phyloP scores from a whole-genome alignment of 2,329 filamentous ascomycete genomes.

The Aureobasidium sp. region DNA sequence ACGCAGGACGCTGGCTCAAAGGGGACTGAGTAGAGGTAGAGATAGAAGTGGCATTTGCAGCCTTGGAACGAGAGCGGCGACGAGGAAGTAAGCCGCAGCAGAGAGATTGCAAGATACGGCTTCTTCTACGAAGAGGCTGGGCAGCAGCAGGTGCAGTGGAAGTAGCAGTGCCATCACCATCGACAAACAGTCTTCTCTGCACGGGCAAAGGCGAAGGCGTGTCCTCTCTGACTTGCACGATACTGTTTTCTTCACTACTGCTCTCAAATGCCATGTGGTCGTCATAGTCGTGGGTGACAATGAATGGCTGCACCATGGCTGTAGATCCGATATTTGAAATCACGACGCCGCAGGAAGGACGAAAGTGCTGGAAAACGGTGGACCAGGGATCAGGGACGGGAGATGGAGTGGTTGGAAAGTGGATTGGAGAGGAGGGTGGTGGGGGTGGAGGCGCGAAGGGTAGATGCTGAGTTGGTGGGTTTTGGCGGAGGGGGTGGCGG shows the following conservation, averaged over 20 bases:
- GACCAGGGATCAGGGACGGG: neutral
- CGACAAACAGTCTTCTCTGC: neutral
- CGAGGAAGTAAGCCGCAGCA: neutral
- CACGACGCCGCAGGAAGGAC: neutral
- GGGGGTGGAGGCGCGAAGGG: neutral
- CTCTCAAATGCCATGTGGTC: neutral
- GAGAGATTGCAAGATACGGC: neutral
- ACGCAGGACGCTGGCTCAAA: neutral
- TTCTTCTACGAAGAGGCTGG: neutral
- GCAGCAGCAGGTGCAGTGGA: neutral
- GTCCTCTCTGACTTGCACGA: neutral
- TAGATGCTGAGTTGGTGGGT: neutral
- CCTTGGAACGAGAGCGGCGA: neutral
- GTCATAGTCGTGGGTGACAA: neutral
- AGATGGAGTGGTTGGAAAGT: neutral
- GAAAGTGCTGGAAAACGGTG: neutral
- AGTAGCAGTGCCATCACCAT: neutral
- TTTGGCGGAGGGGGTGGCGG: conserved; percentile 12
- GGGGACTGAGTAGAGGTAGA: neutral
- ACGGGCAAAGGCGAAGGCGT: neutral
- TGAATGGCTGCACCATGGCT: neutral
- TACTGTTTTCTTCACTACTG: neutral
- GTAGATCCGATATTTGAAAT: neutral
- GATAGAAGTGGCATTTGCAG: no score
- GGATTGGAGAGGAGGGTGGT: neutral